Percentiles rank a stretch among this genome's conserved stretches.
phyloP scores from a whole-genome alignment of 179 eudicot species.

The Beta lomatogona region DNA sequence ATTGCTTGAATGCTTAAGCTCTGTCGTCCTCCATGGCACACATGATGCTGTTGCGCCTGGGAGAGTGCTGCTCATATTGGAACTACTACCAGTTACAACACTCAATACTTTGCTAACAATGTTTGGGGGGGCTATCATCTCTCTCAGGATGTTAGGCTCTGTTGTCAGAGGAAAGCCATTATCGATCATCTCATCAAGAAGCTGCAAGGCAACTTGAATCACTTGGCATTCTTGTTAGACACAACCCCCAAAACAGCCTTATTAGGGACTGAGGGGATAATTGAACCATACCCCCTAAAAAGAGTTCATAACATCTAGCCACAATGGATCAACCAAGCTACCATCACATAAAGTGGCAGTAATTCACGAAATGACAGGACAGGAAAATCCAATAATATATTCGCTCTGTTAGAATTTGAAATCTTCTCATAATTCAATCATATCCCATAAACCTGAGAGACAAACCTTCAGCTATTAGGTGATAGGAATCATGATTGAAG shows the following conservation, averaged over 20 bases:
- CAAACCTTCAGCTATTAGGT: neutral
- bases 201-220: conserved; percentile 56
- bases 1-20: conserved; percentile 79
- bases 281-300: neutral
- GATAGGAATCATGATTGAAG: neutral
- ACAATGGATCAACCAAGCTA: neutral
- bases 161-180: conserved; percentile 97
- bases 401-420: neutral
- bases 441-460: neutral
- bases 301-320: neutral
- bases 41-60: conserved; percentile 84
- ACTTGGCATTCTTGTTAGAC: conserved; percentile 19
- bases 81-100: conserved; percentile 91
- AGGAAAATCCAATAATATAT: neutral
- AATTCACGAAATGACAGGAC: conserved; percentile 1
- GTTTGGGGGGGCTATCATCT: conserved; percentile 94
- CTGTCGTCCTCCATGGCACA: conserved; percentile 96
- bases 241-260: conserved; percentile 2
- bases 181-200: conserved; percentile 99
- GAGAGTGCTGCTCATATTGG: conserved; percentile 79
- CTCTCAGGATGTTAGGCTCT: conserved; percentile 88
- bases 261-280: neutral
- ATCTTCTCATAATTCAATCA: neutral
- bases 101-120: conserved; percentile 88
- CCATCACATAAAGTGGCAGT: neutral